Conservation (phyloP, 2,329 filamentous ascomycete species). For the Podosphaera fusca region DNA sequence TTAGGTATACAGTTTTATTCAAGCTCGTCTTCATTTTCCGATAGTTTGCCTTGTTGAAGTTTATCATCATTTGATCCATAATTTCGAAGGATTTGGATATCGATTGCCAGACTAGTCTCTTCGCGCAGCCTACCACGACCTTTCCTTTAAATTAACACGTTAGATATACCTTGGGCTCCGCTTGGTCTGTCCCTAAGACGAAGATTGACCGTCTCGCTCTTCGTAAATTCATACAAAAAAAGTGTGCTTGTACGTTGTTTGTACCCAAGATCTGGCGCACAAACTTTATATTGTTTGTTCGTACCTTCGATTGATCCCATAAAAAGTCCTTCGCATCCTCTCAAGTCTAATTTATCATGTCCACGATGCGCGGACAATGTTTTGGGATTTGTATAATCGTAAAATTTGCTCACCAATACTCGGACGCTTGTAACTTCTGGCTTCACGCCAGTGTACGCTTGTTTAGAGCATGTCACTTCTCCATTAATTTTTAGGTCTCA, state of each 20-base stretch:
- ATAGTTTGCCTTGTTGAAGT: no score
- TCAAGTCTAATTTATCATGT: background rate
- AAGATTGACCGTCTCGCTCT: background rate
- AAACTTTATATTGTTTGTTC: background rate
- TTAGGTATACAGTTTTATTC: no score
- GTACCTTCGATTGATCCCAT: background rate
- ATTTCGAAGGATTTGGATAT: no score
- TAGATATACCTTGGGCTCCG: background rate
- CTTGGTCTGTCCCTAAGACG: background rate
- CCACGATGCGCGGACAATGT: background rate
- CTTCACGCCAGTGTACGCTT: background rate
- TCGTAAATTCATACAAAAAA: background rate
- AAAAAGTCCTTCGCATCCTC: background rate
- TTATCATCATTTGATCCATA: no score
- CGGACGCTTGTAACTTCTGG: background rate
- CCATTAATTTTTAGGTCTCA: background rate
- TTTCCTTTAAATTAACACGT: background rate
- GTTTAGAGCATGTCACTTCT: background rate
- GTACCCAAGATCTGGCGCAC: background rate
- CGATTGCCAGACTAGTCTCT: background rate
- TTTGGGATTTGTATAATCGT: background rate
- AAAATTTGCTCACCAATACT: background rate
- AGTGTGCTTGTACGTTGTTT: slow-evolving; percentile 1
- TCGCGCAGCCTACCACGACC: background rate
- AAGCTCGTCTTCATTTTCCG: no score